Conservation (phyloP, 169 alveolate species). For the Cryptosporidium baileyi region DNA sequence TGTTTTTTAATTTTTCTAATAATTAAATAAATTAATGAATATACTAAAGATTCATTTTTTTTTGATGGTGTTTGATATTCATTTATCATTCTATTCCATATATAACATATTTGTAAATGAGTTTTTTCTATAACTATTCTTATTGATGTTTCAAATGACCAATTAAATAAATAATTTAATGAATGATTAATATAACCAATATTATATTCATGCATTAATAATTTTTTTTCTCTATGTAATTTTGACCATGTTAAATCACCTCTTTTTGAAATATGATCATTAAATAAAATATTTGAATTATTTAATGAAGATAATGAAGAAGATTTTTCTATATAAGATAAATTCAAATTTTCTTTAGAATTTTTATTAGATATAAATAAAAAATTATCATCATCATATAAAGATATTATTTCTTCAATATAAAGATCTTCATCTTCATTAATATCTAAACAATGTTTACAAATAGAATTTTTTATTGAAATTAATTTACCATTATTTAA, state of each 20-base stretch:
- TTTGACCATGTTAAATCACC: constrained; percentile 42
- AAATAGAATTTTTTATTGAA: constrained; percentile 5
- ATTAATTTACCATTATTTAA: neutral
- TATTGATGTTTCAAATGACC: constrained; percentile 17
- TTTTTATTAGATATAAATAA: neutral
- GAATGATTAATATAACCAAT: constrained; percentile 34
- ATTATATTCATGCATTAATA: neutral
- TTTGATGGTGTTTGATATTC: constrained; percentile 23
- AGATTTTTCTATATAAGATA: neutral
- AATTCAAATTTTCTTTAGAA: neutral
- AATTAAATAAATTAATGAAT: constrained; percentile 25
- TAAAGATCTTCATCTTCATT: constrained; percentile 44
- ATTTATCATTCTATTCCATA: constrained; percentile 31
- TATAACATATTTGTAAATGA: constrained; percentile 21
- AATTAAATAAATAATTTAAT: neutral
- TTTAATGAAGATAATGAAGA: neutral
- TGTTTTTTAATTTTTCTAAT: neutral
- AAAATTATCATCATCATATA: neutral
- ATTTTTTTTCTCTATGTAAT: constrained; percentile 9
- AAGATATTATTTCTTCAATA: constrained; percentile 8
- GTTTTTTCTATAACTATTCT: constrained; percentile 47
- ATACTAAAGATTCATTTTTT: constrained; percentile 32
- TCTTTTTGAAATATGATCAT: constrained; percentile 34
- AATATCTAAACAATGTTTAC: constrained; percentile 7
- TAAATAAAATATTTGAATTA: too few species aligned